phyloP scores from a whole-genome alignment of 2,329 filamentous ascomycete genomes.

The Ophiostoma quercus region DNA sequence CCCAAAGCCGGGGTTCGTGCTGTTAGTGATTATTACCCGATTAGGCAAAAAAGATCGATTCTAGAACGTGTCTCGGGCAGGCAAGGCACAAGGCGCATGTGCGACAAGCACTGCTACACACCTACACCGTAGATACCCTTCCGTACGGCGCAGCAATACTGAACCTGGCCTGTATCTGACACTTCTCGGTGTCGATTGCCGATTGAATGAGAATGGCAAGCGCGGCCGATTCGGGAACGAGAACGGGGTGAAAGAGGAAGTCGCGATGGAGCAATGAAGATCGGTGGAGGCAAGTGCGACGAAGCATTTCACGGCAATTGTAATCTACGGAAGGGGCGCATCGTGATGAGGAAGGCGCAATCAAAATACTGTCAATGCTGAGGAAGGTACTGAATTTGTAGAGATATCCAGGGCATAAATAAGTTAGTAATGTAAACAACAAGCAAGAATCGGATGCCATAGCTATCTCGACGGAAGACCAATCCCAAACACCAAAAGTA shows the following conservation, averaged over 20 bases:
- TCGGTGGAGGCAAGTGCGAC: conserved; percentile 13
- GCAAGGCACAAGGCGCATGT: background rate
- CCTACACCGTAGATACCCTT: background rate
- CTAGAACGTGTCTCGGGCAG: conserved; percentile 6
- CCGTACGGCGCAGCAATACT: background rate
- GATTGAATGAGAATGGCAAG: background rate
- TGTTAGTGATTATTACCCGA: conserved; percentile 22
- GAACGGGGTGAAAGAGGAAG: background rate
- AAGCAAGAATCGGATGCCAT: background rate
- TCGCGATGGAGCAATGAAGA: background rate
- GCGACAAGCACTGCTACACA: background rate
- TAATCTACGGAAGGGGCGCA: background rate
- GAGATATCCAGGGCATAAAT: background rate
- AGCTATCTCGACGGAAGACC: background rate
- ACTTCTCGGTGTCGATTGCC: background rate
- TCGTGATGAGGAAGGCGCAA: background rate
- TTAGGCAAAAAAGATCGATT: conserved; percentile 24
- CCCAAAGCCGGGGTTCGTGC: background rate
- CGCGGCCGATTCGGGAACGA: background rate
- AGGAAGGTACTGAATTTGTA: background rate
- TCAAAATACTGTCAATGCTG: background rate
- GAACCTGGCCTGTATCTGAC: background rate
- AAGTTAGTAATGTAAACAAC: background rate
- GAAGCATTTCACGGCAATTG: background rate
- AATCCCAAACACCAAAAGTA: background rate